phyloP scores from a whole-genome alignment of 2,329 filamentous ascomycete genomes.

The Ceratocystis colombiana region DNA sequence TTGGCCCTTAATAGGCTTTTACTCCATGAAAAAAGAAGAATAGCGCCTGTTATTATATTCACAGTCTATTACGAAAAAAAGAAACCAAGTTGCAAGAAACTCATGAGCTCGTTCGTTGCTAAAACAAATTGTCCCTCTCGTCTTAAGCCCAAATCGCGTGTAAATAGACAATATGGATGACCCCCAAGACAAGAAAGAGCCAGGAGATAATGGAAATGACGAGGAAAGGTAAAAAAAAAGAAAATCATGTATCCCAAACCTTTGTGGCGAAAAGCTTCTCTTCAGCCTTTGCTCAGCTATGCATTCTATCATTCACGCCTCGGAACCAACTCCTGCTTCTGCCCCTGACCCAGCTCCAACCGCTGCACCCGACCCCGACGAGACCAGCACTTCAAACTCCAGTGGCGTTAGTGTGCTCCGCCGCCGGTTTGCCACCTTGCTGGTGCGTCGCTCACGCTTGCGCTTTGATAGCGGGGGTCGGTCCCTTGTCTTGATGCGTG shows the following conservation, averaged over 20 bases:
- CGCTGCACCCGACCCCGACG: not conserved
- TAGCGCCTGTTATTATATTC: too few relatives aligned
- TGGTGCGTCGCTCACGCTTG: conserved; percentile 45
- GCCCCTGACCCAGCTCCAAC: not conserved
- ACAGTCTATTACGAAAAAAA: too few relatives aligned
- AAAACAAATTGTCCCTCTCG: not conserved
- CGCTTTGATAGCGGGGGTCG: conserved; percentile 34
- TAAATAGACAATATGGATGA: not conserved
- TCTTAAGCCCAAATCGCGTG: not conserved
- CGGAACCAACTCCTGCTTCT: not conserved
- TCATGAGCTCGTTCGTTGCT: not conserved
- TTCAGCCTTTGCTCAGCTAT: not conserved
- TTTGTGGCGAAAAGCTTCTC: conserved; percentile 8
- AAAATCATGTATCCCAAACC: conserved; percentile 15
- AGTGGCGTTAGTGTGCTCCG: conserved; percentile 66
- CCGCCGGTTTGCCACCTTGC: conserved; percentile 50
- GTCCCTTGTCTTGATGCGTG: conserved; percentile 12
- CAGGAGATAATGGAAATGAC: not conserved
- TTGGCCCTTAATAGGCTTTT: too few relatives aligned
- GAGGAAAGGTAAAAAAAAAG: not conserved
- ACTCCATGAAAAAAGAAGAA: too few relatives aligned
- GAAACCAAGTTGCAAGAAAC: too few relatives aligned
- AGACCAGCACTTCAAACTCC: conserved; percentile 47
- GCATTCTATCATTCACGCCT: not conserved
- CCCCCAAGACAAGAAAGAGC: too few relatives aligned